Evolutionary conservation across 371 early-diverging fungal species (phyloP), one percentile per base, ranked within the genome.

Genomic region (Mortierella sp.): DNA sequence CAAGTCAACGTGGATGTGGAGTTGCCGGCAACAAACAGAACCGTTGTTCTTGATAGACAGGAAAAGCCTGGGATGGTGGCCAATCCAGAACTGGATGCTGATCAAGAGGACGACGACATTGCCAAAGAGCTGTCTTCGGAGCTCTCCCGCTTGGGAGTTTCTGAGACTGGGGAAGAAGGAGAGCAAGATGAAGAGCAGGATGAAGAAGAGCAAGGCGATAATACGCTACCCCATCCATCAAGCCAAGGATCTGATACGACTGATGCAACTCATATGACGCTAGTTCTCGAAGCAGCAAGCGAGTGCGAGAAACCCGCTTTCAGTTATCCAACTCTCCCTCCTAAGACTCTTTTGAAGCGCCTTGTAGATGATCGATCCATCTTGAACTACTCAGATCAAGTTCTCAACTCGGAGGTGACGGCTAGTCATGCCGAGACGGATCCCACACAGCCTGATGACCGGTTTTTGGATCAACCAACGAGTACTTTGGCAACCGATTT

Each of bases 401-500:
- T 30, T 64, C 19, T 21, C 28, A 7, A 30, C 15, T 21, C 51
- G 26, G 70, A 23, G 12, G 51, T 45, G 58, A 70, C 29, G 5
- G 26, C 66, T 7, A 79, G 70, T 37, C 79, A 69, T n/a, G 15
- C 62, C 9, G 64, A 50, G 58, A 79, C 79, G 11, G 79, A 79
- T n/a, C 57, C 55, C 19, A 79, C 79, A 3, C 73, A 72, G 47
- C 79, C 79, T 23, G 79, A 79, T 28, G 70, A 69, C 15, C 45
- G 52, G 19, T 79, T 79, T 29, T 48, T 79, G 23, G 79, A 56
- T 7, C 52, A 19, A 19, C 37, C 37, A 3, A 37, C 37, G 5
- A 37, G 37, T 37, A 37, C 37, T 5, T 9, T 37, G 37, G n/a
- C 46, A 0, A 57, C 70, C 2, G 73, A 69, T 16, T 28, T 64